Evolutionary conservation across 768 basidiomycete species (phyloP), one percentile per base, ranked within the genome.

Genomic region (Pluteus cervinus): DNA sequence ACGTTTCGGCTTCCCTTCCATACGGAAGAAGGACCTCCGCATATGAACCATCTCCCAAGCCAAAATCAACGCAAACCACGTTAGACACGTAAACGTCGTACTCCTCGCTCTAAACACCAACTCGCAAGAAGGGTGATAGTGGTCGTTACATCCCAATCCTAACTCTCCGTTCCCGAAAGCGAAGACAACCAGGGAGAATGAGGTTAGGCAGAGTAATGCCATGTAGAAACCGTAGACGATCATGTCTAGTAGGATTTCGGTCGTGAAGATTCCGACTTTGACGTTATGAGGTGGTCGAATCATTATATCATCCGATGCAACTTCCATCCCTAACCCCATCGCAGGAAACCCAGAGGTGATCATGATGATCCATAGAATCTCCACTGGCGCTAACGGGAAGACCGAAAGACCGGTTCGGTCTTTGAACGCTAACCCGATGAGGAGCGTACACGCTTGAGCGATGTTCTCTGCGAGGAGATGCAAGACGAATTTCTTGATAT

Each of bases 401-500:
- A 28, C 26, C 9, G 9, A 9, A 9, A 9, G 9, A 9, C 26
- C 26, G 14, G 9, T 14, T 14, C 14, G 26, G 26, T 28, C 26
- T 14, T 9, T 9, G 26, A 28, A 28, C 26, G 26, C 26, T 14
- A 28, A 14, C 26, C 26, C 26, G 14, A 28, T 9, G 14, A 28
- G 9, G 9, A 28, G 14, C 26, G 14, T 9, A 9, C 9, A 9
- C 26, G 14, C 26, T 28, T 28, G 9, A 9, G 26, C 26, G 9
- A 28, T 14, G 14, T 28, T 28, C 26, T 9, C 14, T 14, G 26
- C 26, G 14, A 28, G 26, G 9, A 28, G 26, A 28, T 28, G 74
- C 11, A 76, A 56, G 21, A 76, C 60, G 50, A 78, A 78, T 39
- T 72, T 66, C 33, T 69, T 65, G 41, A 81, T 70, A 55, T 78